Conservation (phyloP, 1,284 basidiomycete genomes). For the Cutaneotrichosporon sp. region DNA sequence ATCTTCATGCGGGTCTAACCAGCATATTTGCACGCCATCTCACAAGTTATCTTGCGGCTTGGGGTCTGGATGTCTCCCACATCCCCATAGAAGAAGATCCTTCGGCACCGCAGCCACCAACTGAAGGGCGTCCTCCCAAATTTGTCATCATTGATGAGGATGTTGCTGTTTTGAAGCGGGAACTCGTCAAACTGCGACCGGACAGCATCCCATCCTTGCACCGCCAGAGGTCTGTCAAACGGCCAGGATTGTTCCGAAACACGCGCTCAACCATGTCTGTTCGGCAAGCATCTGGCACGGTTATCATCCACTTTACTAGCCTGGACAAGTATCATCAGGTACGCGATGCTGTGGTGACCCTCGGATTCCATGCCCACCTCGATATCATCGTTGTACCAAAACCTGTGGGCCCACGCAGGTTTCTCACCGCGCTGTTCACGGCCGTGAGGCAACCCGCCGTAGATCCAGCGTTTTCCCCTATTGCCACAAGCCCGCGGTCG, state of each 20-base stretch:
- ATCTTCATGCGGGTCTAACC: constrained; percentile 71
- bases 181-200: constrained; percentile 60
- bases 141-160: constrained; percentile 90
- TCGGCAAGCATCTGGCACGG: constrained; percentile 51
- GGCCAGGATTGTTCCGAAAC: constrained; percentile 52
- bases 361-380: constrained; percentile 51
- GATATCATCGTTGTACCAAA: constrained; percentile 94
- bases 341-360: constrained; percentile 68
- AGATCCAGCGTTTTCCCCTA: constrained; percentile 84
- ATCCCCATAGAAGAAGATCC: constrained; percentile 55
- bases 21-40: constrained; percentile 84
- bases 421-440: constrained; percentile 82
- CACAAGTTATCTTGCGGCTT: constrained; percentile 82
- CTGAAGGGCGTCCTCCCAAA: constrained; percentile 9
- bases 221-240: constrained; percentile 7
- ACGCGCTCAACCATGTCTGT: constrained; percentile 51
- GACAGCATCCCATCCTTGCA: constrained; percentile 51
- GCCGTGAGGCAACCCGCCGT: constrained; percentile 75
- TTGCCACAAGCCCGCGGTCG: constrained; percentile 80
- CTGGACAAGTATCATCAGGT: constrained; percentile 79
- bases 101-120: neutral
- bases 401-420: constrained; percentile 83
- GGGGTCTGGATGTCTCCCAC: constrained; percentile 88
- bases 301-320: constrained; percentile 85
- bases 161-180: constrained; percentile 64